Percentiles rank a stretch among this genome's conserved stretches.
These are phyloP conservation scores for Aspergillus affinis DNA, from an alignment of 495 filamentous ascomycete species.

Conservation along the genomic window DNA sequence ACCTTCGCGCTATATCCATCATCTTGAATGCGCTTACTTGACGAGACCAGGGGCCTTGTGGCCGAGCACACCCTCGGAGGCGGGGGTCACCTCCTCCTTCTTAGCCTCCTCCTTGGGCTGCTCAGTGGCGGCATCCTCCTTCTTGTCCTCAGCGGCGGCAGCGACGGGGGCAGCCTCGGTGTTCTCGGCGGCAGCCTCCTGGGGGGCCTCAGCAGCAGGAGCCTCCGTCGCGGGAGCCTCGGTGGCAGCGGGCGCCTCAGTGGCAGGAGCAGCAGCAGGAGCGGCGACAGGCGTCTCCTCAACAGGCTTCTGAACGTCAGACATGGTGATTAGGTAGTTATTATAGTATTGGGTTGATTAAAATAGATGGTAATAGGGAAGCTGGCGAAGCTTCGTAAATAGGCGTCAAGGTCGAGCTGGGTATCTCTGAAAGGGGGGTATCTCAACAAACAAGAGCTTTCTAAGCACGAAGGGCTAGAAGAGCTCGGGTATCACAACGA, in stretches of 20 bases:
- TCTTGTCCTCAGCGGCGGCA: constrained; percentile 44
- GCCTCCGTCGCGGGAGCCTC: constrained; percentile 35
- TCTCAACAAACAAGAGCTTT: constrained; percentile 46
- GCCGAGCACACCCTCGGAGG: constrained; percentile 69
- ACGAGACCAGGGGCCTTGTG: constrained; percentile 88
- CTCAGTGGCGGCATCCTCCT: constrained; percentile 43
- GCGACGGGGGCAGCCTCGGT: constrained; percentile 38
- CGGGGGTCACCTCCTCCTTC: constrained; percentile 53
- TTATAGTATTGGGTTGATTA: constrained; percentile 31
- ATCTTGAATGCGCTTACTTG: constrained; percentile 63
- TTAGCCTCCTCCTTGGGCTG: constrained; percentile 47
- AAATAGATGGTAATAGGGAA: constrained; percentile 18
- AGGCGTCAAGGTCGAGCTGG: constrained; percentile 23
- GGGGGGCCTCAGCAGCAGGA: constrained; percentile 34
- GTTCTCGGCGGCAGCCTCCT: constrained; percentile 34
- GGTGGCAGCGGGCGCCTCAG: constrained; percentile 31
- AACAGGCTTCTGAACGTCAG: constrained; percentile 50
- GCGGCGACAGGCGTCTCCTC: constrained; percentile 47
- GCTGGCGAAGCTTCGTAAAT: constrained; percentile 31
- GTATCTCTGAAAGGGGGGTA: constrained; percentile 40
- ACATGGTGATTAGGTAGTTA: constrained; percentile 42
- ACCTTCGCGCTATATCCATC: background rate
- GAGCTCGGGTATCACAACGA: constrained; percentile 52
- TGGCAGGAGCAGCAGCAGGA: constrained; percentile 36
- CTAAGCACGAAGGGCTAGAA: constrained; percentile 25